Conservation (phyloP, 208 protist genomes). For the Leishmania braziliensis region DNA sequence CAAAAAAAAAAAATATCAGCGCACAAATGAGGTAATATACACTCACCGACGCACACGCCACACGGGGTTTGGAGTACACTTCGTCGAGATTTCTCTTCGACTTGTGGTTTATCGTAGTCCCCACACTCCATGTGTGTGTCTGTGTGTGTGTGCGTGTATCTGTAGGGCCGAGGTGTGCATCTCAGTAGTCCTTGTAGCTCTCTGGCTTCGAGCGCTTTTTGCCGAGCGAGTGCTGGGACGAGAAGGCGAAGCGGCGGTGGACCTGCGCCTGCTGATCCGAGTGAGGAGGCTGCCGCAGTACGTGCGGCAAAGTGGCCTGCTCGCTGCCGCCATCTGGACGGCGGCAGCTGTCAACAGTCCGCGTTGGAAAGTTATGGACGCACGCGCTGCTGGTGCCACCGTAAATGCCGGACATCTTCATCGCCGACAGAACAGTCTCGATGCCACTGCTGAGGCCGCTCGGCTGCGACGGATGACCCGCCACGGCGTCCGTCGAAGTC, state of each 20-base stretch:
- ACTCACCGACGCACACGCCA: too few species aligned
- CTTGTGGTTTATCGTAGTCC: too few species aligned
- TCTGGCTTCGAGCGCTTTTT: conserved; percentile 74
- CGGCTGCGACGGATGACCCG: conserved; percentile 2
- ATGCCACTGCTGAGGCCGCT: conserved; percentile 12
- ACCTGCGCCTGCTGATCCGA: conserved; percentile 3
- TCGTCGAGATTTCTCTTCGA: too few species aligned
- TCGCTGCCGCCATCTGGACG: conserved; percentile 11
- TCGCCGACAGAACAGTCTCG: conserved; percentile 17
- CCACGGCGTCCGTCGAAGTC: not conserved
- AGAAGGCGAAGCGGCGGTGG: conserved; percentile 23
- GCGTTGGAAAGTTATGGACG: conserved; percentile 11
- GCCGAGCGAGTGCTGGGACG: conserved; percentile 32
- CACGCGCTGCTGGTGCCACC: not conserved
- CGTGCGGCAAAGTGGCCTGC: conserved; percentile 11
- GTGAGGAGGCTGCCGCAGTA: conserved; percentile 20
- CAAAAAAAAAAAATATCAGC: too few species aligned
- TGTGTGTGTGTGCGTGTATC: too few species aligned
- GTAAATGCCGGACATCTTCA: conserved; percentile 13
- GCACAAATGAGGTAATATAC: too few species aligned
- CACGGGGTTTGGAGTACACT: too few species aligned
- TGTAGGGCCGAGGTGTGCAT: not conserved
- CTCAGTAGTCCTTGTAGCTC: conserved; percentile 62
- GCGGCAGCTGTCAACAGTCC: conserved; percentile 14
- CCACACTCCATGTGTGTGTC: too few species aligned